These are phyloP conservation scores for Schizochytrium sp. DNA, from an alignment of 108 stramenopile species.

Conservation along the genomic window DNA sequence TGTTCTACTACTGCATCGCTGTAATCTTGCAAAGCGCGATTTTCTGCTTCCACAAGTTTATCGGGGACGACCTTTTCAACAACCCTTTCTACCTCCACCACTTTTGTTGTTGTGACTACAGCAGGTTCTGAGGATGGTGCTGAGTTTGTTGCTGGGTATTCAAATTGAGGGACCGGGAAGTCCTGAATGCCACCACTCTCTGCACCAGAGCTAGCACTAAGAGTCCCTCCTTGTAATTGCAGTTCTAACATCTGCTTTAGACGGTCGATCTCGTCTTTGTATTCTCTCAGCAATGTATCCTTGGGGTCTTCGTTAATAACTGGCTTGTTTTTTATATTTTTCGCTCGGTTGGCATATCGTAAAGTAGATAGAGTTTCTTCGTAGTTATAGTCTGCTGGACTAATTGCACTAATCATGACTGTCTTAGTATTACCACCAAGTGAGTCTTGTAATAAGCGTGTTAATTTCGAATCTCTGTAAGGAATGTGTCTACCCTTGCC, in stretches of 20 bases:
- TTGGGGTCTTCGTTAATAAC: constrained; percentile 80
- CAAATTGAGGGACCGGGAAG: not conserved
- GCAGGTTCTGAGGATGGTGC: not conserved
- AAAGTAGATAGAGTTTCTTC: constrained; percentile 80
- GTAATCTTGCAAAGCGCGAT: constrained; percentile 18
- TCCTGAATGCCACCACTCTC: not conserved
- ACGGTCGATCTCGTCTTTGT: constrained; percentile 84
- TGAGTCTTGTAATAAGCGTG: constrained; percentile 70
- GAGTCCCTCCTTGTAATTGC: not conserved
- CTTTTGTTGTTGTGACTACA: constrained; percentile 38
- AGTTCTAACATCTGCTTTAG: constrained; percentile 72
- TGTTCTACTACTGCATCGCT: constrained; percentile 69
- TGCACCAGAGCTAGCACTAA: not conserved
- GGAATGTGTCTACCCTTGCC: constrained; percentile 78
- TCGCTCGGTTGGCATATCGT: constrained; percentile 80
- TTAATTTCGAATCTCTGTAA: constrained; percentile 81
- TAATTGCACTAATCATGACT: constrained; percentile 81
- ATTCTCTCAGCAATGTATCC: constrained; percentile 75
- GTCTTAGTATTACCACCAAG: constrained; percentile 83
- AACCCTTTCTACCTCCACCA: constrained; percentile 52
- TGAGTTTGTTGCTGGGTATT: constrained; percentile 7
- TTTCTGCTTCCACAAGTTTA: constrained; percentile 62
- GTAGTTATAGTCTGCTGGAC: constrained; percentile 81
- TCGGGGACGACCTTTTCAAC: constrained; percentile 52
- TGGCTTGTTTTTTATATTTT: constrained; percentile 81